Base-by-base conservation (phyloP, 371 early-diverging fungal genomes). In the Circinella umbellata region DNA sequence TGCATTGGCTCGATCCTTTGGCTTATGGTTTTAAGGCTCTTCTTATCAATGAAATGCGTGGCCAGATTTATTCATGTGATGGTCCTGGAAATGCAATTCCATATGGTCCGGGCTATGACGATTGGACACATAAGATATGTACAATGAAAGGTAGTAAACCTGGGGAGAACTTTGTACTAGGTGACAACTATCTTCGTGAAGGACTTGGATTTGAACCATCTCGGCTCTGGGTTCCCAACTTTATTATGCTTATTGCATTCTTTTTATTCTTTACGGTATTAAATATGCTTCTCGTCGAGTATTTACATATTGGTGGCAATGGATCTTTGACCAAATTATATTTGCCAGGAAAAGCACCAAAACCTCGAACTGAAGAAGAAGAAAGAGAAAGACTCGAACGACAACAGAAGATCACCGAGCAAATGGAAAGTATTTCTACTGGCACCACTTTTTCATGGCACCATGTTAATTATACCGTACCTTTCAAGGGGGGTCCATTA, bases 11-110 rank as follows among this genome's bases (percentile, higher is more conserved):
- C 61, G 88, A 86, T 66, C 88, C 93, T 5, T 71, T 92, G n/a
- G 82, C 89, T 0, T 91, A 90, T 70, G 89, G 86, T 0, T 86
- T 84, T 72, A 82, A 87, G 65, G 82, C 89, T 0, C 75, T 93
- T 14, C 59, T 91, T 54, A 73, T 80, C 20, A 91, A 92, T 73
- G 93, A 93, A 74, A 88, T 89, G 83, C 68, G 67, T 14, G 83
- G 85, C 4, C 70, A 79, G 4, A 1, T 67, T 1, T 77, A 70
- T 57, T 67, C 79, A 27, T 78, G 80, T 47, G 75, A 88, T 61
- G 79, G 85, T n/a, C 74, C 83, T 15, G 68, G 74, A 15, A 80
- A 75, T 51, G 63, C 77, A 20, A 64, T 84, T n/a, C 84, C 84
- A 3, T 84, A 73, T 49, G 83, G 81, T 10, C 73, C 80, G 4